Evolutionary conservation across 176 grass and related monocot genomes (phyloP), one percentile per base, ranked within the genome.

Genomic region (Cymbopogon citratus): DNA sequence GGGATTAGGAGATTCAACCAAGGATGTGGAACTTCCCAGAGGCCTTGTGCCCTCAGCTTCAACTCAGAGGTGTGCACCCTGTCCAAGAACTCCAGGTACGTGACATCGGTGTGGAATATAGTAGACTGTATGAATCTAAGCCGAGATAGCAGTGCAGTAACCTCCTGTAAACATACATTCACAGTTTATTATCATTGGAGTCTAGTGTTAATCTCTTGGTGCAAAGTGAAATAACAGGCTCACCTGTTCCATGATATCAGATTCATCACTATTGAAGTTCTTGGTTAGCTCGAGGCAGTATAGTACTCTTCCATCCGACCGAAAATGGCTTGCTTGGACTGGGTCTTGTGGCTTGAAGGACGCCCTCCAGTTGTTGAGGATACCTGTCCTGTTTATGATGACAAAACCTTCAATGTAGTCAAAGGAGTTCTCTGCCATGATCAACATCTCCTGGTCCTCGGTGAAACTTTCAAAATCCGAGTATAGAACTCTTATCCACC

Each of bases 351-450:
- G 92, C 83, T 87, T 92, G 88, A 98, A 98, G 1, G 95, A 98
- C 3, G 86, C 89, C 54, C 92, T 82, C 95, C 95, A 98, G 83
- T 92, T 98, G 86, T 94, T 98, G 24, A 98, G 82, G 51, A 98
- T 87, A 6, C 92, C 92, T 26, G 95, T 98, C 85, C 84, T 89
- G 74, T 98, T 98, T 80, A 94, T 98, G 80, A 87, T 98, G 66
- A 94, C 95, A 68, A 98, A 98, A 16, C 95, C 95, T 65, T 98
- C 95, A 19, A 98, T 85, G 83, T 98, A 98, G 70, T 98, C 95
- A 56, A 98, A 94, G 29, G 88, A 94, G 43, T 77, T 68, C 67
- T 89, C 86, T 51, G 73, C 64, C 14, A 91, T 78, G 77, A 94
- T 94, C 14, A 98, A 84, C 88, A 81, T 91, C 81, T 98, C 95